Base-by-base conservation (phyloP, 108 stramenopile species). In the Skeletonema grethae region DNA sequence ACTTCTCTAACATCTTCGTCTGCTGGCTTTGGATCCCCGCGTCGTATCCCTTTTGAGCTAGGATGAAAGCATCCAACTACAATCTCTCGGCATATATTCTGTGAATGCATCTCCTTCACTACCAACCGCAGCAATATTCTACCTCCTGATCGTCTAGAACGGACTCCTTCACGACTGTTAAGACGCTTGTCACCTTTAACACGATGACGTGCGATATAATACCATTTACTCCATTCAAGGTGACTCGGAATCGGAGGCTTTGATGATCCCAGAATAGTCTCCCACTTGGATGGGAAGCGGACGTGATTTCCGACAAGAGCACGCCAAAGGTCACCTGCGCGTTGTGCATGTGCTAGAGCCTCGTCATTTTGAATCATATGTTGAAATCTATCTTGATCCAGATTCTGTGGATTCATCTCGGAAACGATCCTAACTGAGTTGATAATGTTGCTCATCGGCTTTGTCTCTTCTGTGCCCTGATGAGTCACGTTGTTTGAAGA, bases 11-110 rank as follows among this genome's bases (percentile, higher is more conserved):
- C 86, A 31, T 81, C 80, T 55, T 95, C 88, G 12, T 72, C 30
- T 11, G 55, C 53, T 4, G 77, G 82, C 0, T 69, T 45, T 11
- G 86, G 77, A 58, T 84, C 79, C 10, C 57, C 73, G 41, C 57
- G 57, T 28, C 88, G 81, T 32, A 92, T 76, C 7, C 90, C 90
- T 15, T 85, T 73, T 5, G 91, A 88, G 64, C 89, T 90, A 5
- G 94, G 94, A 71, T 95, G 90, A 43, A 84, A 92, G 61, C 82
- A 81, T 4, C 94, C 94, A 22, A 95, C 72, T 9, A 76, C 88
- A 66, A 95, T 70, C 53, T 95, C 90, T 35, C 82, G 70, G 18
- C 80, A 66, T 11, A 87, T 71, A 18, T 79, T 55, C 24, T 67
- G 57, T 1, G 81, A 76, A 39, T 80, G 62, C 46, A 82, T 57